Evolutionary conservation across 306 rosid genomes (phyloP).

Genomic region (Medicago arabica): DNA sequence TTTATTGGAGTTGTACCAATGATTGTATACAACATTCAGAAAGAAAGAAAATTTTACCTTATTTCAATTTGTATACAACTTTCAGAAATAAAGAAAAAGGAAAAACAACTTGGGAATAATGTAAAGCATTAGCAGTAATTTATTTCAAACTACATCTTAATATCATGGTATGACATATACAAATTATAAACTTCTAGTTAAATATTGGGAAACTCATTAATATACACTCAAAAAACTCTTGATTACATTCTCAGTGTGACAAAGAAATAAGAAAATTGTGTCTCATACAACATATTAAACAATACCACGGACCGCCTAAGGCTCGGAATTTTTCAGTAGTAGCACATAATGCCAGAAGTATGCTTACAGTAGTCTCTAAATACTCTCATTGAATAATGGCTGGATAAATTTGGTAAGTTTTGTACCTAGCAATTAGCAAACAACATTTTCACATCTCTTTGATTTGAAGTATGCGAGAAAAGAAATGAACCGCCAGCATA

Average conservation of each 20-base stretch:
- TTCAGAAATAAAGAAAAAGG: too few relatives aligned
- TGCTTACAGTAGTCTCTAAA: constrained; percentile 16
- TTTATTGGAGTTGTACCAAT: too few relatives aligned
- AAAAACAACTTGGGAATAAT: too few relatives aligned
- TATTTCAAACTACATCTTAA: background rate
- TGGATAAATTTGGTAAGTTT: constrained; percentile 9
- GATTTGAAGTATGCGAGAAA: constrained; percentile 39
- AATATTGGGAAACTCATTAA: background rate
- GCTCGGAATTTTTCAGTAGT: constrained; percentile 11
- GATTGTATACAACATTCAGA: too few relatives aligned
- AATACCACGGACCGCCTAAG: background rate
- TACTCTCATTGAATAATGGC: constrained; percentile 17
- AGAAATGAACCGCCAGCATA: constrained; percentile 72
- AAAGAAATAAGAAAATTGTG: background rate
- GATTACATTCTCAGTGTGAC: background rate
- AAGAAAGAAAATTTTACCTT: too few relatives aligned
- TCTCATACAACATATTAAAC: background rate
- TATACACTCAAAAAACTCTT: background rate
- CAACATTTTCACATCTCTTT: constrained; percentile 7
- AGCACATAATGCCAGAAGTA: constrained; percentile 24
- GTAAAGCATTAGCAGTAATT: background rate
- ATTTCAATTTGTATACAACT: too few relatives aligned
- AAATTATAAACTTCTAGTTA: background rate
- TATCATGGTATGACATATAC: too few relatives aligned
- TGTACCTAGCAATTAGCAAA: constrained; percentile 30